Base-by-base conservation (phyloP, 2,329 filamentous ascomycete genomes). In the Zasmidium angulare region DNA sequence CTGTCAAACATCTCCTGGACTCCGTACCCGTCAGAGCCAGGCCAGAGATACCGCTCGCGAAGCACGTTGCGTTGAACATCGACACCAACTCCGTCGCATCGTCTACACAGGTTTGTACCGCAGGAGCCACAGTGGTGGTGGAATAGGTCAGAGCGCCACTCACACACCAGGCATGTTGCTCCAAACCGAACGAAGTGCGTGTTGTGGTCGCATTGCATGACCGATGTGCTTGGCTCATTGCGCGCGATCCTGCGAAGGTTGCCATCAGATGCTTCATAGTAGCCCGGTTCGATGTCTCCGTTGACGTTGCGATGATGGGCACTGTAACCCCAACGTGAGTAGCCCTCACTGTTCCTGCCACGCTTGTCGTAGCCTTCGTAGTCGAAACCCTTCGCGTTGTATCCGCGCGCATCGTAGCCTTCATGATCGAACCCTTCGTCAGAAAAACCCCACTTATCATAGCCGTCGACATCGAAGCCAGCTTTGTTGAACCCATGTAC, bases 261-360 rank as follows among this genome's bases (percentile, higher is more conserved):
- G 46, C 47, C 54, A 24, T 56, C 29, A n/a, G 47, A 22, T 2
- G 24, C 54, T 14, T 40, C 19, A n/a, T 50, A 22, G 47, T 50
- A 56, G 46, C 50, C 49, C 1, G 31, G 50, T 31, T 53, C 55
- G 40, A 58, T 20, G n/a, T 48, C 31, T 11, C 50, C 50, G 26
- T 17, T 9, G n/a, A 14, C 19, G 22, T 20, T 53, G 21, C 17
- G 55, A 40, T 47, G 55, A 47, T n/a, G 36, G 31, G 10, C 29
- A 21, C 11, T 23, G 3, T 1, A 23, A 2, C 3, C 26, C 26
- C 11, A 17, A 10, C 46, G 7, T 3, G 7, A 6, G 14, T 21
- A 21, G 14, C 46, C 46, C 20, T 21, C 4, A 12, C 9, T 3
- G 4, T 49, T 19, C 22, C 46, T 22, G 22, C 40, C 50, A n/a